Conservation (phyloP, 116 monocot genomes). For the Zostera marina region DNA sequence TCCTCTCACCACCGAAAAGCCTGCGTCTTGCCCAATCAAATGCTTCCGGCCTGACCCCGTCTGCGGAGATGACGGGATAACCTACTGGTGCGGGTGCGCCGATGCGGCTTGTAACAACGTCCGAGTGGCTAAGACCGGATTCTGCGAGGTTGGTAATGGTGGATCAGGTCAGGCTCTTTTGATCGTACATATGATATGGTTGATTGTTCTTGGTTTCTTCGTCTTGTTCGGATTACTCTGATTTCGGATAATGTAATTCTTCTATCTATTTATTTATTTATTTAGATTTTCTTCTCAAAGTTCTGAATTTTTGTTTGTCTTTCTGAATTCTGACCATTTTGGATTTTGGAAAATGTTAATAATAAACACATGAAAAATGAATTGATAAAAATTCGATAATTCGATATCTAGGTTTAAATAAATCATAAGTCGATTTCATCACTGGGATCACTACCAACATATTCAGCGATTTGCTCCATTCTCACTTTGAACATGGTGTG, state of each 20-base stretch:
- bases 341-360: no score
- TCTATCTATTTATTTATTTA: no score
- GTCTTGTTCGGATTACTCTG: slow-evolving; percentile 62
- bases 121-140: slow-evolving; percentile 47
- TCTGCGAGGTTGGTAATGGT: slow-evolving; percentile 51
- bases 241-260: slow-evolving; percentile 5
- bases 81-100: slow-evolving; percentile 72
- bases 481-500: slow-evolving; percentile 55
- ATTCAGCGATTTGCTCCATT: slow-evolving; percentile 54
- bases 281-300: no score
- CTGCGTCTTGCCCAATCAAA: slow-evolving; percentile 23
- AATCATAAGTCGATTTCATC: slow-evolving; percentile 16
- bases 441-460: slow-evolving; percentile 24
- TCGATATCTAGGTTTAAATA: neutral
- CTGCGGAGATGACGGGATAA: slow-evolving; percentile 59
- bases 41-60: slow-evolving; percentile 77
- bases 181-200: slow-evolving; percentile 81
- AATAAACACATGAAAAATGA: no score
- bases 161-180: slow-evolving; percentile 72
- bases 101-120: slow-evolving; percentile 57
- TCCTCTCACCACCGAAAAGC: neutral
- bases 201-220: slow-evolving; percentile 67
- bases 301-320: no score
- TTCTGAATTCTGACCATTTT: no score
- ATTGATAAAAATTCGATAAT: no score